Base-by-base conservation (phyloP, 140 eudicot species). In the Flaveria floridana region DNA sequence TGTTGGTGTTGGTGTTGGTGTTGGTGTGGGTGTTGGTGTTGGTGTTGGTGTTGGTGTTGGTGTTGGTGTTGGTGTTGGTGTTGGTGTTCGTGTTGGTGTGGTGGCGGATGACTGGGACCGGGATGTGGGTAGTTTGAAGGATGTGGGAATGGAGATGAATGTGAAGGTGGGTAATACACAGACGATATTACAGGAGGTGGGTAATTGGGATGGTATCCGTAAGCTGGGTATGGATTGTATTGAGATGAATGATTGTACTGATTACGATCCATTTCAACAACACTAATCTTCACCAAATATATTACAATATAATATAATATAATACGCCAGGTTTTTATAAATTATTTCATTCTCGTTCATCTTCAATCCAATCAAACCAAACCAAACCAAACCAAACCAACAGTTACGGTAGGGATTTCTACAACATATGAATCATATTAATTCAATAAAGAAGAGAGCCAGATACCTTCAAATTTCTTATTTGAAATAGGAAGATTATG, bases 151-250 rank as follows among this genome's bases (percentile, higher is more conserved):
- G 18, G 6, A 48, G 55, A 48, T 13, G 55, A 13, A 12, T 48
- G 55, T 59, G 70, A 85, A 18, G 70, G 74, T 20, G 74, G 28
- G 70, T 71, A 34, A 34, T 34, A 34, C 41, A 34, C 41, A 34
- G 41, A 61, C 41, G 41, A 61, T 4, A n/a, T n/a, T n/a, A 83
- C 77, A 16, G 76, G 76, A n/a, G 83, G 93, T 47, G 81, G 81
- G 58, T 69, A 78, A 78, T 30, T 61, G 3, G 77, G 72, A 62
- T n/a, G 15, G 63, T 89, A 89, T 51, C 87, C 89, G 82, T 89
- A 79, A n/a, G 25, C 25, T 23, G 78, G 76, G 56, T 66, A 67
- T 21, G 70, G 75, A 71, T 85, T 84, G n/a, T 84, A 88, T 47
- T 77, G 66, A 46, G 84, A 76, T 75, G 85, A 62, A 78, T 82